Base-by-base conservation (phyloP, 2,329 filamentous ascomycete genomes). In the Chaetoscypha palmicola region DNA sequence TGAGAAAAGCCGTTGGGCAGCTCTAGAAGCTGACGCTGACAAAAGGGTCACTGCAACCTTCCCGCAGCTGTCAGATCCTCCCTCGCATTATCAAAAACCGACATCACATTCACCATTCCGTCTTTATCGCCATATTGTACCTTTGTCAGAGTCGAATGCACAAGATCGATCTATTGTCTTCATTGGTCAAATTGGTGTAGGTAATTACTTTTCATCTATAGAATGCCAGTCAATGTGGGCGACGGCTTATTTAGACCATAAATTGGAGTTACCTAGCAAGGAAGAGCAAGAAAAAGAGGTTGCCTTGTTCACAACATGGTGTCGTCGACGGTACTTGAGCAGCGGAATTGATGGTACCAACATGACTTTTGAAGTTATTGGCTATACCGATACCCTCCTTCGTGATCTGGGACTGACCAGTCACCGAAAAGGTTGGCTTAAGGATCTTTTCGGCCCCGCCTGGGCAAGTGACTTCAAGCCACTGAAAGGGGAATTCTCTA, bases 221-320 rank as follows among this genome's bases (percentile, higher is more conserved):
- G 58, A 60, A 44, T 47, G 49, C 14, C 56, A 60, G 41, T 48
- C 57, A 8, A 56, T 59, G 30, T 59, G 57, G 51, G 54, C 54
- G 19, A 52, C 53, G 33, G 56, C 53, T 19, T 59, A 54, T 40
- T 50, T 55, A 41, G 55, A 58, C 33, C 52, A 52, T 28, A 51
- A 53, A 22, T 49, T 59, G 9, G 11, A 28, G 22, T 37, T 57
- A 26, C 55, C 55, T 5, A 48, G 43, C 16, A 36, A 44, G 11
- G 50, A 46, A 17, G 49, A 53, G 33, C 49, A 48, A 34, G 53
- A 56, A 40, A 45, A 48, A 4, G 50, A 55, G 19, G 46, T 58
- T 17, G 54, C 58, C 4, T 42, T 46, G 16, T 56, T 52, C 35
- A 50, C 50, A 31, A 50, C 57, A 3, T 60, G 53, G 52, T 58